phyloP scores from a whole-genome alignment of 495 filamentous ascomycete genomes.

The Aspergillus hancockii region DNA sequence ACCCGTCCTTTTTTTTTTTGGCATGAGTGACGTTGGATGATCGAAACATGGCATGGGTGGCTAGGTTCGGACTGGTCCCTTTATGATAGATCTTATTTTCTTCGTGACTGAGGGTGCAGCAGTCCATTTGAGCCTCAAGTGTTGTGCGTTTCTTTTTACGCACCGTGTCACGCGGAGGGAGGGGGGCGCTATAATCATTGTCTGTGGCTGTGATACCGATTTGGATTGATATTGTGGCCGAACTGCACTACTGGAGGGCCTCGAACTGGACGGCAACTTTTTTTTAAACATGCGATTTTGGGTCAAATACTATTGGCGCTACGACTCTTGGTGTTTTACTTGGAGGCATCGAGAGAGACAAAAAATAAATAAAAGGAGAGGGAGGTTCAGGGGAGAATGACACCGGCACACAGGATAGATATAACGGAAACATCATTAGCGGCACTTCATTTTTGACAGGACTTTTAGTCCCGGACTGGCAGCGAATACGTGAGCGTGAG shows the following conservation, averaged over 20 bases:
- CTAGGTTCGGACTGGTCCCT: neutral
- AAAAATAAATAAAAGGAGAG: neutral
- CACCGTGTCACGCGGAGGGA: neutral
- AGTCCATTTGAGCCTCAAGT: neutral
- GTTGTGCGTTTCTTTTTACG: neutral
- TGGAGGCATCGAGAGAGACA: neutral
- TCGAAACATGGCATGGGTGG: conserved; percentile 1
- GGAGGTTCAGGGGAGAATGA: too few relatives aligned
- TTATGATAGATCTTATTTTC: conserved; percentile 2
- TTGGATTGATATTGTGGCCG: neutral
- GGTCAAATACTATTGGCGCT: conserved; percentile 1
- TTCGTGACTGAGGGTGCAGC: neutral
- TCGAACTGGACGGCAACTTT: neutral
- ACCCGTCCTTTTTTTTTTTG: neutral
- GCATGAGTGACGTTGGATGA: neutral
- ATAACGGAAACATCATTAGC: neutral
- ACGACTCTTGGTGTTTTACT: neutral
- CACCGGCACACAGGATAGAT: neutral
- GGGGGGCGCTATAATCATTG: neutral
- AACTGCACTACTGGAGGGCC: neutral
- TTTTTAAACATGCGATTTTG: neutral
- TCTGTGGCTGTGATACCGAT: neutral
- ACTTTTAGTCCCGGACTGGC: neutral
- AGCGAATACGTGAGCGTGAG: neutral
- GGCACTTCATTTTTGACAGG: neutral